Base-by-base conservation (phyloP, 2,329 filamentous ascomycete species). In the Claviceps capensis region DNA sequence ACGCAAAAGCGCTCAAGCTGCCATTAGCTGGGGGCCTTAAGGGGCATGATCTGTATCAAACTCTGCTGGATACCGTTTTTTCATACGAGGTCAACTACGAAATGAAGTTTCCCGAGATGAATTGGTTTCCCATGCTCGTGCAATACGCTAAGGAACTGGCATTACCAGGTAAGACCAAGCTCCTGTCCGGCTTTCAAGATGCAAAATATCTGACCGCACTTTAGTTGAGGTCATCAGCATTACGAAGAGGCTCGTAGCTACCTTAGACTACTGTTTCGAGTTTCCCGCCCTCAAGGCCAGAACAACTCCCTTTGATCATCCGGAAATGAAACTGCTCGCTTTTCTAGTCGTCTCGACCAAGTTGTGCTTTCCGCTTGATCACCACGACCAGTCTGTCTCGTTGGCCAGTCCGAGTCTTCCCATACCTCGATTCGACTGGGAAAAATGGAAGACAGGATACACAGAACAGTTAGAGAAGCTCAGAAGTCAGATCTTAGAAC, bases 271-370 rank as follows among this genome's bases (percentile, higher is more conserved):
- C 55, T 69, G 71, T 0, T 67, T 66, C 38, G 52, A 59, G 6
- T 85, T 84, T 56, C 75, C 76, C 1, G 70, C 73, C 6, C 67
- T 70, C 4, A 69, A 66, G 34, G 62, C 65, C 50, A 67, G 68
- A 54, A 67, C 72, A 54, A 67, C 73, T 26, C 67, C 77, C 8
- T 67, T 82, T 16, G 72, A 81, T 49, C 77, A 85, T 55, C 88
- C 93, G 0, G 93, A 97, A 61, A 72, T 86, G 5, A 78, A 86
- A 44, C 69, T 96, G 1, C 72, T 88, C 52, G 75, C 82, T 4
- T 70, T 88, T 3, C 65, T 95, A 3, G 71, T 95, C 2, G 74
- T 95, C 14, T 81, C 85, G 4, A 81, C 85, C 3, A 96, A 96
- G 60, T 65, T 95, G 2, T 72, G 85, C 19, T 89, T 88, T 59